Evolutionary conservation across 2,329 filamentous ascomycete species (phyloP).

Genomic region (Lachnellula arida): DNA sequence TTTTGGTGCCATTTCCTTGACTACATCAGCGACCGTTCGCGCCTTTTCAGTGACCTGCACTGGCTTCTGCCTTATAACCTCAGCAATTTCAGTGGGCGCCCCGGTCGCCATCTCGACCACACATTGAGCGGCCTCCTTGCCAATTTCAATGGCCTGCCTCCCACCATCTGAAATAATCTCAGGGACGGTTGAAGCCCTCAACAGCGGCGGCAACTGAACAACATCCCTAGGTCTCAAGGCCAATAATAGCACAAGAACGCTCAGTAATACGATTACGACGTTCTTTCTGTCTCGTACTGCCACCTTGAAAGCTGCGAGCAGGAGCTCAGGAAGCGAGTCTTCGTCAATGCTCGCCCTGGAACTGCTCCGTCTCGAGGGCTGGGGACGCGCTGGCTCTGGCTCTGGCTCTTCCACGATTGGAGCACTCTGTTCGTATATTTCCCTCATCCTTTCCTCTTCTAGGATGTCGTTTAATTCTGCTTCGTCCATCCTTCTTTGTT

Average conservation of each 20-base stretch:
- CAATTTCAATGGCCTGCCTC: neutral
- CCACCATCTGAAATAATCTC: neutral
- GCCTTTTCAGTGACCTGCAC: neutral
- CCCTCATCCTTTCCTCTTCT: slow-evolving; percentile 49
- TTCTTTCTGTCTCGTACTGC: slow-evolving; percentile 56
- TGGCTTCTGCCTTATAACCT: neutral
- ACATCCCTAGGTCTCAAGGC: slow-evolving; percentile 30
- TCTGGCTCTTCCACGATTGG: slow-evolving; percentile 1
- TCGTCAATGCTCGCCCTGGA: slow-evolving; percentile 17
- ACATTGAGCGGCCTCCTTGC: neutral
- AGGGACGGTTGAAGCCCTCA: neutral
- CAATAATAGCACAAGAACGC: slow-evolving; percentile 49
- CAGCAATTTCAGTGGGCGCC: neutral
- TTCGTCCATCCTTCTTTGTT: slow-evolving; percentile 33
- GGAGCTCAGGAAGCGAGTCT: slow-evolving; percentile 49
- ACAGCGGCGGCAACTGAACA: neutral
- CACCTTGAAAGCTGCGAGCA: slow-evolving; percentile 50
- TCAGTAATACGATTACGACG: slow-evolving; percentile 50
- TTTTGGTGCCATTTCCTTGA: neutral
- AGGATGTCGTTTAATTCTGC: slow-evolving; percentile 41
- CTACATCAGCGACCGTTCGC: neutral
- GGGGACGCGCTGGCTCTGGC: neutral
- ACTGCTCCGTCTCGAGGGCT: slow-evolving; percentile 1
- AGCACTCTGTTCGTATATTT: slow-evolving; percentile 44
- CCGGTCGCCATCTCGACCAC: neutral